These are phyloP conservation scores for Populus alba DNA, from an alignment of 345 rosid species.

Conservation along the genomic window DNA sequence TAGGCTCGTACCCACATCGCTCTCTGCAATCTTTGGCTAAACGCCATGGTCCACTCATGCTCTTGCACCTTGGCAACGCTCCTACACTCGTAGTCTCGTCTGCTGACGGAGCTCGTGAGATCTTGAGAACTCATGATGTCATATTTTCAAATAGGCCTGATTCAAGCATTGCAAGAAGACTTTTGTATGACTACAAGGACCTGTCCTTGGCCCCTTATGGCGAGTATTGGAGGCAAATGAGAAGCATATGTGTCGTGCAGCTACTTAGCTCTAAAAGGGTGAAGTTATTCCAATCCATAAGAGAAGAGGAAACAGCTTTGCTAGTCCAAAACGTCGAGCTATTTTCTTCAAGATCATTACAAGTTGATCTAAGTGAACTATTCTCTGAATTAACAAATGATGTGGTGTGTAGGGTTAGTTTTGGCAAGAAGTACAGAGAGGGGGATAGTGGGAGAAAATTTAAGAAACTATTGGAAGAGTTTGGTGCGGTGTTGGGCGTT, in stretches of 20 bases:
- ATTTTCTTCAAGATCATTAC: constrained; percentile 6
- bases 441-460: constrained; percentile 33
- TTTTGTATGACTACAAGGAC: constrained; percentile 40
- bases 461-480: constrained; percentile 19
- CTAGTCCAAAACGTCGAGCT: constrained; percentile 28
- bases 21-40: constrained; percentile 38
- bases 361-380: constrained; percentile 39
- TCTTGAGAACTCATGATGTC: constrained; percentile 56
- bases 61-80: constrained; percentile 45
- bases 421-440: constrained; percentile 49
- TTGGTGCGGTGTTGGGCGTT: constrained; percentile 34
- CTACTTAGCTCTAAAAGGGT: constrained; percentile 54
- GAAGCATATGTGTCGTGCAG: constrained; percentile 42
- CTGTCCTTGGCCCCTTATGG: constrained; percentile 48
- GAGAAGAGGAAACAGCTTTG: constrained; percentile 43
- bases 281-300: constrained; percentile 30
- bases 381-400: constrained; percentile 32
- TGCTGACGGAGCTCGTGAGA: constrained; percentile 39
- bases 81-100: constrained; percentile 56
- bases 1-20: constrained; percentile 48
- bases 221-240: constrained; percentile 71
- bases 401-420: constrained; percentile 42
- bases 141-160: constrained; percentile 47
- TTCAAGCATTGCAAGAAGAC: constrained; percentile 10
- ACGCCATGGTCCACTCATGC: constrained; percentile 56